phyloP scores from a whole-genome alignment of 2,329 filamentous ascomycete genomes.

The Trichophyton simii region DNA sequence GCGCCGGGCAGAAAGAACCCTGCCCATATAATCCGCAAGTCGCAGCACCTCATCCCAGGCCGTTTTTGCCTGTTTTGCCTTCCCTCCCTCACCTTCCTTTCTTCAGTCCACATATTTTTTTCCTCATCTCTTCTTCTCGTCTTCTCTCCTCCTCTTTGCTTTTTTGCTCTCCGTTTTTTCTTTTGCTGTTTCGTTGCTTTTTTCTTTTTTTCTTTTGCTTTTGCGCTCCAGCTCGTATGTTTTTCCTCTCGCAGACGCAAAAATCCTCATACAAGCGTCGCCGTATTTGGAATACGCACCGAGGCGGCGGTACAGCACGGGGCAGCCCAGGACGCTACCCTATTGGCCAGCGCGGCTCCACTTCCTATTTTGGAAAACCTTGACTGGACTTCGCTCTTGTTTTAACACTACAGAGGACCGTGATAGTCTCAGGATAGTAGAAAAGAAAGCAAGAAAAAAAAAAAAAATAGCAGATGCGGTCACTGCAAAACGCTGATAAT shows the following conservation, averaged over 20 bases:
- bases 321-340: background rate
- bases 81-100: background rate
- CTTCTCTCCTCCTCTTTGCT: background rate
- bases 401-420: background rate
- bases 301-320: conserved; percentile 2
- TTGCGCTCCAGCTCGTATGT: background rate
- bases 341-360: background rate
- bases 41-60: background rate
- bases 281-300: conserved; percentile 4
- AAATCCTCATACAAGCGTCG: background rate
- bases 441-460: too few species aligned
- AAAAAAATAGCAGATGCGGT: too few species aligned
- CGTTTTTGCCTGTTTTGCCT: background rate
- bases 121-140: background rate
- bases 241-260: background rate
- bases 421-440: too few species aligned
- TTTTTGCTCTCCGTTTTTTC: background rate
- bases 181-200: background rate
- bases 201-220: background rate
- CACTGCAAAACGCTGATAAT: too few species aligned
- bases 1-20: background rate
- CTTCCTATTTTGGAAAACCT: background rate
- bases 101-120: background rate
- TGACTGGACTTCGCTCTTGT: background rate
- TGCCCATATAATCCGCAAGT: background rate